Base-by-base conservation (phyloP, 192 early-diverging fungal species). In the Podila verticillata region DNA sequence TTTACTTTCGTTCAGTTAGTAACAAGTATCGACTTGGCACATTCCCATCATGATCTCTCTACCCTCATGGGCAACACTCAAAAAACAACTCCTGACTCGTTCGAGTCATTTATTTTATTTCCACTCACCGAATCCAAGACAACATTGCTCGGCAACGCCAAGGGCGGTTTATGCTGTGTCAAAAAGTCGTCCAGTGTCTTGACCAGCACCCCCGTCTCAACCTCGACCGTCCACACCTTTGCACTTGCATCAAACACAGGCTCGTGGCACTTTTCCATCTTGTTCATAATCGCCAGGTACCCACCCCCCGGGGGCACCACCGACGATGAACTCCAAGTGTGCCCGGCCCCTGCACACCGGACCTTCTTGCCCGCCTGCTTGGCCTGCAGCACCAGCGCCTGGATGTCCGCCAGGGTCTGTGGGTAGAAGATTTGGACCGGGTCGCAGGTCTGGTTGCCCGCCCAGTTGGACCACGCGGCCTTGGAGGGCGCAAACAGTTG, bases 301-400 rank as follows among this genome's bases (percentile, higher is more conserved):
- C n/a, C n/a, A 0, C 54, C 48, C 2, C 51, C 32, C 0, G 57
- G 59, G 4, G 59, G 19, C 8, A 71, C 47, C 10, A 61, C 56
- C 1, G 69, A 56, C 15, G 63, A 47, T n/a, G 66, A 70, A 0
- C 13, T 15, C 29, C 48, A 72, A 6, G 63, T 67, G 20, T 77
- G 73, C 4, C 81, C 81, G 10, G 44, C n/a, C 17, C 56, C 67
- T 9, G 54, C 63, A 63, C 81, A 82, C 8, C 73, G 73, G 32
- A 82, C 66, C 26, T 70, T 75, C n/a, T 49, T 56, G 4, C 39
- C 51, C 0, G 49, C 48, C 7, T 17, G 36, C 30, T 64, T 82
- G 19, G 68, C 73, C 15, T 19, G 6, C 6, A 62, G 44, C 6
- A 75, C 56, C 22, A 66, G 54, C 2, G 59, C 56, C 29, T 61